phyloP scores from a whole-genome alignment of 2,329 filamentous ascomycete genomes.

The Microsporum audouinii region DNA sequence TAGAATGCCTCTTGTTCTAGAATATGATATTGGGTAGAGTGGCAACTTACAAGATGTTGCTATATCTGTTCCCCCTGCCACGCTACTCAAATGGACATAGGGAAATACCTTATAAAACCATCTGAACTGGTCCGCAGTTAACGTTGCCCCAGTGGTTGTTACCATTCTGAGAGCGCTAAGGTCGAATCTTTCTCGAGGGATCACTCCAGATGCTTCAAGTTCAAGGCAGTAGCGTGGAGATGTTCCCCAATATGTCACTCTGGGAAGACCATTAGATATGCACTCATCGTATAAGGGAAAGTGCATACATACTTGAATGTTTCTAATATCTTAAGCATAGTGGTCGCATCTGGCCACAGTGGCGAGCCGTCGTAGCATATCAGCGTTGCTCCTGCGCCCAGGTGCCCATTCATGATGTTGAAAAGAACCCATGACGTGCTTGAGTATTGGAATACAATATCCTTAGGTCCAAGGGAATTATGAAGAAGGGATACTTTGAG shows the following conservation, averaged over 20 bases:
- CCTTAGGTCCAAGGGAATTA: constrained; percentile 31
- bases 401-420: constrained; percentile 35
- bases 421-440: constrained; percentile 40
- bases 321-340: constrained; percentile 27
- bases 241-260: constrained; percentile 35
- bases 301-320: constrained; percentile 19
- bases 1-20: background rate
- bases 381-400: constrained; percentile 26
- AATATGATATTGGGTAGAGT: background rate
- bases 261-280: background rate
- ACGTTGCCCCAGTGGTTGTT: constrained; percentile 36
- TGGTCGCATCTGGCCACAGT: constrained; percentile 30
- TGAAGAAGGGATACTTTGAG: constrained; percentile 37
- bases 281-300: background rate
- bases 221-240: constrained; percentile 37
- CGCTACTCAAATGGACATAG: constrained; percentile 30
- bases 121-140: constrained; percentile 33
- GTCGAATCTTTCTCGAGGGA: constrained; percentile 30
- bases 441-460: constrained; percentile 37
- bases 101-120: constrained; percentile 38
- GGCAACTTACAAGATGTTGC: constrained; percentile 27
- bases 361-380: constrained; percentile 35
- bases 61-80: constrained; percentile 40
- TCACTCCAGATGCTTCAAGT: constrained; percentile 25
- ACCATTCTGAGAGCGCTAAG: constrained; percentile 32